These are phyloP conservation scores for Apiotrichum gamsii DNA, from an alignment of 1,284 basidiomycete species.

Conservation along the genomic window DNA sequence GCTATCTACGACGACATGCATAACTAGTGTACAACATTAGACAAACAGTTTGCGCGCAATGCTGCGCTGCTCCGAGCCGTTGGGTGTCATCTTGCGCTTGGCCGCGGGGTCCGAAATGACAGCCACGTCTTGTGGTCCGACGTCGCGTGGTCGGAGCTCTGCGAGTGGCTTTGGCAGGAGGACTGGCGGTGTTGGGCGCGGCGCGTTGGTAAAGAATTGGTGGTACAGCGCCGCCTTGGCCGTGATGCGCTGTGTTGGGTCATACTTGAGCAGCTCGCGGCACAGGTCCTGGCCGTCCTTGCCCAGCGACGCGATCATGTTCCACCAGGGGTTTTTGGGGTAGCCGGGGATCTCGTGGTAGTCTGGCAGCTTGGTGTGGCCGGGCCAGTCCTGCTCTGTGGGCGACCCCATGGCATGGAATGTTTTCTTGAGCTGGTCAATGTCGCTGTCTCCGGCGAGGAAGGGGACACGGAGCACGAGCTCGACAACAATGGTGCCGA, in stretches of 20 bases:
- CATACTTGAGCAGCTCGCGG: slow-evolving; percentile 70
- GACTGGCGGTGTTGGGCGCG: slow-evolving; percentile 39
- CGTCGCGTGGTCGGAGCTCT: slow-evolving; percentile 40
- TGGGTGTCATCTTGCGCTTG: slow-evolving; percentile 11
- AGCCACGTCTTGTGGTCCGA: slow-evolving; percentile 38
- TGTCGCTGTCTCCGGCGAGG: slow-evolving; percentile 92
- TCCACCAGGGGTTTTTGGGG: slow-evolving; percentile 58
- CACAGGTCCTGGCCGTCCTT: slow-evolving; percentile 81
- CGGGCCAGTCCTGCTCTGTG: slow-evolving; percentile 94
- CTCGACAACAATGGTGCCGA: slow-evolving; percentile 98
- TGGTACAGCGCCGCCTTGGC: slow-evolving; percentile 57
- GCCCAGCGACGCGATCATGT: slow-evolving; percentile 84
- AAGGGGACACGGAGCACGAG: slow-evolving; percentile 71
- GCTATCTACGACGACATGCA: slow-evolving; percentile 3
- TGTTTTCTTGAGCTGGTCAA: slow-evolving; percentile 91
- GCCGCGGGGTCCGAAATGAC: background rate
- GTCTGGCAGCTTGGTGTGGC: slow-evolving; percentile 81
- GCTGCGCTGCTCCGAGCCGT: slow-evolving; percentile 8
- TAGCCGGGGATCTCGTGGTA: slow-evolving; percentile 75
- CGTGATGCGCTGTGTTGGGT: slow-evolving; percentile 74
- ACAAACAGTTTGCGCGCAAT: slow-evolving; percentile 16
- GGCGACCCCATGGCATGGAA: slow-evolving; percentile 93
- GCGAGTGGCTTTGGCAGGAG: slow-evolving; percentile 43
- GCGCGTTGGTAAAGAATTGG: slow-evolving; percentile 38
- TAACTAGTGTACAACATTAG: slow-evolving; percentile 17